Percentiles rank a stretch among this genome's conserved stretches.
Conservation (phyloP, 805 yeast genomes). For the Candida coleopterorum region DNA sequence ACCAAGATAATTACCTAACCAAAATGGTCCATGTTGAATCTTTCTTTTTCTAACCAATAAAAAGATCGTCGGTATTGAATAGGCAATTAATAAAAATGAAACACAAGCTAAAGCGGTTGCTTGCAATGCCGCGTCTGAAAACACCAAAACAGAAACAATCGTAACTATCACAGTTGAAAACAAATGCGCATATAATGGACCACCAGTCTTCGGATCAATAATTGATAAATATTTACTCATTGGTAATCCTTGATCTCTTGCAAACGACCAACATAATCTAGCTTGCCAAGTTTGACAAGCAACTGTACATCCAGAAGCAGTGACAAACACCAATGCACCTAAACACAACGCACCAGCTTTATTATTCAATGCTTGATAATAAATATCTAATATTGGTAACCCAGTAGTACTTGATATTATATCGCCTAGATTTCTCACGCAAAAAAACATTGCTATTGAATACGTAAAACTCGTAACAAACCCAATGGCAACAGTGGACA, state of each 20-base stretch:
- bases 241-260: constrained; percentile 42
- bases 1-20: constrained; percentile 39
- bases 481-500: constrained; percentile 39
- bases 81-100: constrained; percentile 33
- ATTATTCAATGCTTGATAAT: constrained; percentile 32
- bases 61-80: constrained; percentile 32
- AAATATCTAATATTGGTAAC: constrained; percentile 38
- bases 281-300: constrained; percentile 42
- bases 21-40: constrained; percentile 37
- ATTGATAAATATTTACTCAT: constrained; percentile 33
- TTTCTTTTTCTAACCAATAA: constrained; percentile 34
- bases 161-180: constrained; percentile 30
- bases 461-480: constrained; percentile 35
- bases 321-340: constrained; percentile 29
- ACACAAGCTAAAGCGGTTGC: constrained; percentile 32
- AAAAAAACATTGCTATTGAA: constrained; percentile 38
- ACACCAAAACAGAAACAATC: constrained; percentile 21
- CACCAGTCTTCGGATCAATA: constrained; percentile 33
- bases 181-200: constrained; percentile 38
- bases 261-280: constrained; percentile 40
- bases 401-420: constrained; percentile 28
- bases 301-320: constrained; percentile 36
- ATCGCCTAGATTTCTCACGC: constrained; percentile 26
- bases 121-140: constrained; percentile 35
- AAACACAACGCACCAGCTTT: constrained; percentile 34